Evolutionary conservation across 331 rosid species (phyloP), one percentile per base, ranked within the genome.

Genomic region (Erythrophleum ivorense): DNA sequence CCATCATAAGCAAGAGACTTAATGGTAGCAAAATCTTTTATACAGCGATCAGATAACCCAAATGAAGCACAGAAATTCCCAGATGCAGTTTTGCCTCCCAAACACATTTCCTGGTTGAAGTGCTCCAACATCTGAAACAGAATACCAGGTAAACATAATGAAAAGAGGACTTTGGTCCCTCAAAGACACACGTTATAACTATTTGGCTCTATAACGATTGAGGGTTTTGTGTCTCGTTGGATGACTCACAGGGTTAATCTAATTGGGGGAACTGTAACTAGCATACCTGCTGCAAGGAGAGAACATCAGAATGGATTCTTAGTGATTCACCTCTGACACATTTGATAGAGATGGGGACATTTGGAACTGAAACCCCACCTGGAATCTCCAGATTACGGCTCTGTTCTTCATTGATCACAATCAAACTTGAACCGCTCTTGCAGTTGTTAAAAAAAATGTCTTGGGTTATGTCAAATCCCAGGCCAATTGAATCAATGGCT

Each of bases 1-100:
- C 97, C 98, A 84, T 92, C 98, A 78, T 91, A 92, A 75, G 97
- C 93, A 48, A 94, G 92, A 62, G 83, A 80, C 79, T 80, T 89
- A 3, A 88, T 78, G 86, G 66, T 71, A 72, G 87, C 85, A 13
- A 88, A 88, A 88, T 89, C 93, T 75, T 85, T 85, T 74, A 75
- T 83, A 84, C 83, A 77, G 64, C 84, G 80, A 15, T 90, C 87
- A 54, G 90, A 84, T 80, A 88, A 84, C 69, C 86, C 96, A 36
- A 88, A 91, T 88, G 88, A 88, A 60, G 85, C 65, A 85, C 88
- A 85, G 84, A 91, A 91, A 82, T 85, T 87, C 60, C 97, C 97
- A 0, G 92, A 82, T 45, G 89, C 88, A 76, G 79, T 85, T 76
- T 60, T 82, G 6, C 90, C 90, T 43, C 78, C 85, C 83, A 87